A percentile compares a stretch with the other conserved stretches of the same genome.
Conservation (phyloP, 2,329 filamentous ascomycete species). For the Alternaria conjuncta region DNA sequence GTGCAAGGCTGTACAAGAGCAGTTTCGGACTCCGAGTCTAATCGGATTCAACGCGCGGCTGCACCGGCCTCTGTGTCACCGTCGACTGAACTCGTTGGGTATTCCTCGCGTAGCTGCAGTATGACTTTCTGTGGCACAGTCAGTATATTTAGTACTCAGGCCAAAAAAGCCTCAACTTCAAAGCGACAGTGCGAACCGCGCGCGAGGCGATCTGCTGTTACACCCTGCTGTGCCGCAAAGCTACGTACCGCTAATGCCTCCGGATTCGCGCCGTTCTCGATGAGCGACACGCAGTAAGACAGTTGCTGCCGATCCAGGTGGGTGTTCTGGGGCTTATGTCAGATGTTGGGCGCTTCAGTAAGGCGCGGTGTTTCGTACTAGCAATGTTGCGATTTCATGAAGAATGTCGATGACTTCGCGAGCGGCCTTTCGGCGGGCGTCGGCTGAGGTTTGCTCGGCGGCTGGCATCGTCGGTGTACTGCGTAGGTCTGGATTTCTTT, state of each 20-base stretch:
- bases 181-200: conserved; percentile 11
- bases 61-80: conserved; percentile 31
- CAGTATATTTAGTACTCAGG: conserved; percentile 12
- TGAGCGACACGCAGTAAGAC: conserved; percentile 93
- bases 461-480: conserved; percentile 20
- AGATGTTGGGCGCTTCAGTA: not conserved
- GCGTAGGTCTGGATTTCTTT: not conserved
- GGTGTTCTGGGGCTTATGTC: conserved; percentile 72
- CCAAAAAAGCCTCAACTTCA: not conserved
- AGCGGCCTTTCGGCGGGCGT: conserved; percentile 72
- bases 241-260: conserved; percentile 86
- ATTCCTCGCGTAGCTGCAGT: conserved; percentile 53
- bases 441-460: conserved; percentile 35
- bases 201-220: conserved; percentile 14
- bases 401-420: conserved; percentile 82
- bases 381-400: conserved; percentile 84
- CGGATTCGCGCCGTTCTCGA: conserved; percentile 96
- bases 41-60: conserved; percentile 28
- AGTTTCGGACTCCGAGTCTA: conserved; percentile 11
- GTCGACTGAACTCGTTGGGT: conserved; percentile 40
- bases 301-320: conserved; percentile 88
- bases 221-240: conserved; percentile 12
- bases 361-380: conserved; percentile 63
- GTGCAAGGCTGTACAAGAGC: conserved; percentile 12
- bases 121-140: conserved; percentile 52